These are phyloP conservation scores for Umbelopsis vinacea DNA, from an alignment of 192 early-diverging fungal genomes.

Conservation along the genomic window DNA sequence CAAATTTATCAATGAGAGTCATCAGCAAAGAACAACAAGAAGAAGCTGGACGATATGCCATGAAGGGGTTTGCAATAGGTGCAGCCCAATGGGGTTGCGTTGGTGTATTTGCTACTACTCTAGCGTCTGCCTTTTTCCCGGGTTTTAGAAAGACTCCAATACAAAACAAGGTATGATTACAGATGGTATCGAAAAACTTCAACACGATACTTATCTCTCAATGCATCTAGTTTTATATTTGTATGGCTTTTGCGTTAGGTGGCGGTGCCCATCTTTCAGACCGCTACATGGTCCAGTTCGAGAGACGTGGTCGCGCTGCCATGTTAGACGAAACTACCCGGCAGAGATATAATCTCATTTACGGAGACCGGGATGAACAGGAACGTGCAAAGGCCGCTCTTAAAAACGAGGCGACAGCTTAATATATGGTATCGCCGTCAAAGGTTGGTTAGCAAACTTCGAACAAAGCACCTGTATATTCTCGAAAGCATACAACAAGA, in stretches of 20 bases:
- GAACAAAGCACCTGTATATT: background rate
- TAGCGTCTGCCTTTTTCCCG: conserved; percentile 32
- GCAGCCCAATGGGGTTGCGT: conserved; percentile 43
- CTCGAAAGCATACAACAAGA: background rate
- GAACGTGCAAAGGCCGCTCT: conserved; percentile 14
- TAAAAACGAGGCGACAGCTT: conserved; percentile 11
- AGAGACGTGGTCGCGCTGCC: conserved; percentile 40
- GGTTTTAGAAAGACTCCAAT: conserved; percentile 38
- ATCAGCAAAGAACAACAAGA: conserved; percentile 41
- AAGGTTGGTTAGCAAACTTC: background rate
- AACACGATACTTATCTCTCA: background rate
- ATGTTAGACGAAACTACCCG: conserved; percentile 36
- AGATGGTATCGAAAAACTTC: background rate
- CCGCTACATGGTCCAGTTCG: conserved; percentile 45
- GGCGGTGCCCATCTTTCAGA: conserved; percentile 46
- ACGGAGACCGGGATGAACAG: conserved; percentile 31
- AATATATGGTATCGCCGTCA: background rate
- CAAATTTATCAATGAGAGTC: conserved; percentile 37
- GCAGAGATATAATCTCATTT: conserved; percentile 37
- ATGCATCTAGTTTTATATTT: conserved; percentile 43
- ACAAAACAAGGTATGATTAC: conserved; percentile 39
- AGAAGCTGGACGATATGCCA: conserved; percentile 37
- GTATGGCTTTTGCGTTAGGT: conserved; percentile 43
- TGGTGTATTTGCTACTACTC: conserved; percentile 34
- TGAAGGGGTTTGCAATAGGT: conserved; percentile 48